Conservation (phyloP, 2,329 filamentous ascomycete genomes). For the Dactylellina drechsleri region DNA sequence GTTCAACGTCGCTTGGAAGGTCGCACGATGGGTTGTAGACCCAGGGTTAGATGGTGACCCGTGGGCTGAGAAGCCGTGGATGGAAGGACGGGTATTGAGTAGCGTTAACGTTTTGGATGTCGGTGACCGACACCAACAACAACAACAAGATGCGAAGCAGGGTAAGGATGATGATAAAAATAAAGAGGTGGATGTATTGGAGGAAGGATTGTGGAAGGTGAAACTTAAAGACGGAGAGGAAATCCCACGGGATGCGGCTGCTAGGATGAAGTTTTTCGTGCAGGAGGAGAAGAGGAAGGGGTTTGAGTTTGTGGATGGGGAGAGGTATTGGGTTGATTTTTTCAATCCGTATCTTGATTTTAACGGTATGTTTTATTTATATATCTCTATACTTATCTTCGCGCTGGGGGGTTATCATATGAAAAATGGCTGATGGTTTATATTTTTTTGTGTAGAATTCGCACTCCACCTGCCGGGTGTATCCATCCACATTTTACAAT, state of each 20-base stretch:
- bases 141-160: conserved; percentile 54
- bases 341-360: conserved; percentile 95
- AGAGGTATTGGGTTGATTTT: conserved; percentile 76
- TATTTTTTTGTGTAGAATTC: conserved; percentile 66
- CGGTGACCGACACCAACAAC: conserved; percentile 64
- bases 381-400: neutral
- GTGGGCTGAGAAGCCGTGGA: conserved; percentile 83
- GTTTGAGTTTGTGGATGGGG: conserved; percentile 72
- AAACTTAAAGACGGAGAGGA: conserved; percentile 9
- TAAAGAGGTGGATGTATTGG: conserved; percentile 32
- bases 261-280: conserved; percentile 72
- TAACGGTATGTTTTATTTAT: conserved; percentile 65
- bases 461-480: conserved; percentile 78
- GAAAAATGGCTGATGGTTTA: conserved; percentile 1
- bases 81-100: conserved; percentile 83
- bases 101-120: conserved; percentile 81
- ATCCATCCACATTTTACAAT: conserved; percentile 76
- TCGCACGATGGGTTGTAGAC: conserved; percentile 91
- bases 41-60: conserved; percentile 90
- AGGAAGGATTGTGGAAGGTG: conserved; percentile 63
- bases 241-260: conserved; percentile 60
- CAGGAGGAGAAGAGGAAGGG: conserved; percentile 67
- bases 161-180: neutral
- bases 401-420: neutral
- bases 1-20: conserved; percentile 82